Base-by-base conservation (phyloP, 2,329 filamentous ascomycete species). In the Botrytis fragariae region DNA sequence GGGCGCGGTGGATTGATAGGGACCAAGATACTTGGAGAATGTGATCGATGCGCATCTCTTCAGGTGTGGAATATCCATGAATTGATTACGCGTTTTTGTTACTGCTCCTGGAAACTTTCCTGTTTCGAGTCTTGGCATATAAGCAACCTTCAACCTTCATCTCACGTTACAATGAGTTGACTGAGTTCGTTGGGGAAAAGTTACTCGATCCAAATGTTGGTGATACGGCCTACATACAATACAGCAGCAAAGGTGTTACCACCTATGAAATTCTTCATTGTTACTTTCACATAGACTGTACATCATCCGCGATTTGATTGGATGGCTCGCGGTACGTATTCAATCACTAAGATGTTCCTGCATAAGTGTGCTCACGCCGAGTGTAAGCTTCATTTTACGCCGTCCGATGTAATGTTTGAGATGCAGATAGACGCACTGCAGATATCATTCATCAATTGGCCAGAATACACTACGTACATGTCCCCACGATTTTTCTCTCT, bases 181-280 rank as follows among this genome's bases (percentile, higher is more conserved):
- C 29, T 7, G 51, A 29, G 45, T 48, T 54, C 37, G 45, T 67
- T 54, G 45, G 2, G 35, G 18, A 39, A 44, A 54, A 20, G 35
- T 39, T n/a, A 14, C 61, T 35, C 29, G 10, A 44, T 25, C 65
- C 65, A 54, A 68, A 68, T 68, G 35, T 68, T 57, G 65, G n/a
- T 57, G 48, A 68, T 57, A 68, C 35, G n/a, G 16, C 35, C 20
- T 68, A 39, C 64, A 20, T 62, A 14, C 22, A 61, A 35, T 25
- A 65, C 44, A 29, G 32, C 22, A 62, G 37, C 37, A n/a, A 25
- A 18, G 37, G 7, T 62, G 60, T 62, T 62, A 44, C 39, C 39
- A 32, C 25, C 32, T 16, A 25, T 32, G 20, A 45, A 45, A 14
- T n/a, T 45, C 42, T 35, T 25, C 35, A 4, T 64, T 8, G 25